Conservation (phyloP, 108 stramenopile species). For the Cyclotella kingstonii region DNA sequence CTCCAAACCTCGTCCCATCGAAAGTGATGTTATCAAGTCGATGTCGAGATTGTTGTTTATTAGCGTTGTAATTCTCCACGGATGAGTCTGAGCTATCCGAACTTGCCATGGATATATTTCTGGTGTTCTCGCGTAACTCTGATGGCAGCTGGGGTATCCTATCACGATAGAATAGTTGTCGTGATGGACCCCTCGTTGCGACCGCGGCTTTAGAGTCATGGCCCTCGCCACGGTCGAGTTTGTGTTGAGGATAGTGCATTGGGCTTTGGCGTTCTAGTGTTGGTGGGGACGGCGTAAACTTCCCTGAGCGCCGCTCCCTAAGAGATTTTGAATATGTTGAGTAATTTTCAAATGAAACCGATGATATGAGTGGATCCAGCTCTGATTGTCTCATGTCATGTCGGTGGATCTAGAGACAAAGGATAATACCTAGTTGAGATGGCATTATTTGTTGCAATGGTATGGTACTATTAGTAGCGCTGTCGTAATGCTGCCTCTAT, state of each 20-base stretch:
- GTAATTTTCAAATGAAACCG: neutral
- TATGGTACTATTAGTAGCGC: too few species aligned
- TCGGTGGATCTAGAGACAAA: neutral
- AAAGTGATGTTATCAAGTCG: neutral
- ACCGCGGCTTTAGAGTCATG: slow-evolving; percentile 4
- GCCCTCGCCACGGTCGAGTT: neutral
- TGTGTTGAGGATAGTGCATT: slow-evolving; percentile 36
- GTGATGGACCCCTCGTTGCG: slow-evolving; percentile 19
- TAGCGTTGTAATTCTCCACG: neutral
- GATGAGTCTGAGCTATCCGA: slow-evolving; percentile 22
- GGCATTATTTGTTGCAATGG: too few species aligned
- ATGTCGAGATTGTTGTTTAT: neutral
- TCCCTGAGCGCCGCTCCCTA: slow-evolving; percentile 14
- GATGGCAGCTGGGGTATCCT: slow-evolving; percentile 14
- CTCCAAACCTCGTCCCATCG: neutral
- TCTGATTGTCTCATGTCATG: slow-evolving; percentile 8
- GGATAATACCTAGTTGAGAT: too few species aligned
- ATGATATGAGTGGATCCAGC: neutral
- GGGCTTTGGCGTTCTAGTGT: neutral
- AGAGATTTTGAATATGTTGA: slow-evolving; percentile 2
- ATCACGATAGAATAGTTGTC: slow-evolving; percentile 36
- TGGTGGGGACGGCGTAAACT: slow-evolving; percentile 19
- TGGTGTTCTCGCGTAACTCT: slow-evolving; percentile 23
- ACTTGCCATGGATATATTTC: slow-evolving; percentile 6
- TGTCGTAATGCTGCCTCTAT: too few species aligned